phyloP scores from a whole-genome alignment of 2,329 filamentous ascomycete genomes.

The Phaeomoniella chlamydospora region DNA sequence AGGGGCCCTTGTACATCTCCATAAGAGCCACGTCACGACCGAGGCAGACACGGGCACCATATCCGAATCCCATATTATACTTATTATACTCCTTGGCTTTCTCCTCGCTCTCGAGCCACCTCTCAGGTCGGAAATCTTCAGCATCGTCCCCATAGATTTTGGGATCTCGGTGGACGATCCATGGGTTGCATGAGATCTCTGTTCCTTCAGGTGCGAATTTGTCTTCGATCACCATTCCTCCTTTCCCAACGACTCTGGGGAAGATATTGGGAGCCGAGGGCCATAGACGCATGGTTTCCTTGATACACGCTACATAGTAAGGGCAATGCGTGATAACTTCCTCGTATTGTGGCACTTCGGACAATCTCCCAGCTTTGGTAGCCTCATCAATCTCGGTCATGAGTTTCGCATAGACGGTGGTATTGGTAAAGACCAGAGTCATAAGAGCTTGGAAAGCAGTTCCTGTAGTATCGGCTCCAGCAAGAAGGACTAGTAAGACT shows the following conservation, averaged over 20 bases:
- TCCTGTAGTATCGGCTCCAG: slow-evolving; percentile 38
- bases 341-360: slow-evolving; percentile 23
- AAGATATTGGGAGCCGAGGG: slow-evolving; percentile 38
- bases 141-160: slow-evolving; percentile 12
- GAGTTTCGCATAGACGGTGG: slow-evolving; percentile 28
- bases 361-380: slow-evolving; percentile 15
- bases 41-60: slow-evolving; percentile 32
- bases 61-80: slow-evolving; percentile 36
- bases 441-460: slow-evolving; percentile 36
- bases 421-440: slow-evolving; percentile 23
- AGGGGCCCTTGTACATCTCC: slow-evolving; percentile 34
- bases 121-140: slow-evolving; percentile 11
- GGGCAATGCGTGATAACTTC: slow-evolving; percentile 27
- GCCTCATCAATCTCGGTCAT: slow-evolving; percentile 31
- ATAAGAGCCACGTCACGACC: slow-evolving; percentile 37
- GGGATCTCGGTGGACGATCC: slow-evolving; percentile 29
- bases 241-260: slow-evolving; percentile 26
- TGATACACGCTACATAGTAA: slow-evolving; percentile 36
- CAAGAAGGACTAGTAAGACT: slow-evolving; percentile 35
- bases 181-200: slow-evolving; percentile 33
- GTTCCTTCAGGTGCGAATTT: slow-evolving; percentile 23
- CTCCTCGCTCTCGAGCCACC: slow-evolving; percentile 22
- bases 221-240: slow-evolving; percentile 22
- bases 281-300: slow-evolving; percentile 34
- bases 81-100: slow-evolving; percentile 27